Percentiles rank a stretch among this genome's conserved stretches.
These are phyloP conservation scores for Yamadazyma philogaea DNA, from an alignment of 805 yeast species.

Conservation along the genomic window DNA sequence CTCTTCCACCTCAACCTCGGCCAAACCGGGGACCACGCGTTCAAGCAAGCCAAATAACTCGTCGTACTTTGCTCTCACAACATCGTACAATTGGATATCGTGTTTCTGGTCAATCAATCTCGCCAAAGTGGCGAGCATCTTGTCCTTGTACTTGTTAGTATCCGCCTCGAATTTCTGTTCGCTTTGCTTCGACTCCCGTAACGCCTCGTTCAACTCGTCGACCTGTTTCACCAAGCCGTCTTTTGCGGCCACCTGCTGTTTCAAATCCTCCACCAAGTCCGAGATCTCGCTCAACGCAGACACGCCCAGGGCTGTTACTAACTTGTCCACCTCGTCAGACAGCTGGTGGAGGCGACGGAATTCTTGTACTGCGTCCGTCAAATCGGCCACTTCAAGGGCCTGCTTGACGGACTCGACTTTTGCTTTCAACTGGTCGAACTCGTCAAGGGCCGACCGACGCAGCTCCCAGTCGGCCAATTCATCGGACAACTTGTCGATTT, in stretches of 20 bases:
- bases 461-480: not conserved
- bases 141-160: not conserved
- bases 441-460: conserved; percentile 1
- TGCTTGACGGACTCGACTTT: not conserved
- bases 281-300: not conserved
- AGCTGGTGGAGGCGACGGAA: not conserved
- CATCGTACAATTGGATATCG: conserved; percentile 11
- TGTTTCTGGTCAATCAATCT: not conserved
- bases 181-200: not conserved
- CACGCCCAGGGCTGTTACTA: not conserved
- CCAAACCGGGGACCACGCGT: conserved; percentile 10
- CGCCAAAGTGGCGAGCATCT: not conserved
- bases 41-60: conserved; percentile 9
- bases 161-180: not conserved
- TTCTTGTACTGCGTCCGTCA: not conserved
- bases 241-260: not conserved
- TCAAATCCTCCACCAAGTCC: not conserved
- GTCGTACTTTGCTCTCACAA: conserved; percentile 9
- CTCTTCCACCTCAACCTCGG: conserved; percentile 9
- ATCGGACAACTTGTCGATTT: not conserved
- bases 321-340: not conserved
- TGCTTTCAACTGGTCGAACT: not conserved
- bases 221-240: not conserved
- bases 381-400: not conserved
- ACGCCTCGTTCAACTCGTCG: not conserved